phyloP scores from a whole-genome alignment of 2,329 filamentous ascomycete genomes.

The Monilinia fructigena region DNA sequence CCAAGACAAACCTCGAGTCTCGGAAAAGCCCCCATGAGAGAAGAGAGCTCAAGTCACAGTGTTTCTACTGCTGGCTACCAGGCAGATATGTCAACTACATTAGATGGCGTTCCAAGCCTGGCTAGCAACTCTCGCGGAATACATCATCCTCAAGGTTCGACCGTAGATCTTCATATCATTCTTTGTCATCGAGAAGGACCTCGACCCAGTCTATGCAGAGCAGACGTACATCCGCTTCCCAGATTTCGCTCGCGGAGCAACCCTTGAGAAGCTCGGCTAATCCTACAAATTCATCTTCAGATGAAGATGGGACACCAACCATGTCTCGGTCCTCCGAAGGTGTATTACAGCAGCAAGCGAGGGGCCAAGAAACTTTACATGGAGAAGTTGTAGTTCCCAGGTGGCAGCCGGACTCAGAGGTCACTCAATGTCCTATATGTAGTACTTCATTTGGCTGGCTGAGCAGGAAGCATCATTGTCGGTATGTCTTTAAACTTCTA shows the following conservation, averaged over 20 bases:
- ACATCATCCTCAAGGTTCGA: slow-evolving; percentile 15
- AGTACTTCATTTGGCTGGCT: slow-evolving; percentile 67
- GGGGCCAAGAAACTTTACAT: slow-evolving; percentile 10
- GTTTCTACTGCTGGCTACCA: slow-evolving; percentile 22
- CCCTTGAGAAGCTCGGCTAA: slow-evolving; percentile 4
- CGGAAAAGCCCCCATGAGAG: slow-evolving; percentile 22
- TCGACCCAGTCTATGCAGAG: slow-evolving; percentile 13
- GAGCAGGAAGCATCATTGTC: slow-evolving; percentile 89
- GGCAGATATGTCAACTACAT: slow-evolving; percentile 21
- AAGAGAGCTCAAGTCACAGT: slow-evolving; percentile 15
- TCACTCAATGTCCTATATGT: slow-evolving; percentile 82
- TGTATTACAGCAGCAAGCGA: slow-evolving; percentile 3
- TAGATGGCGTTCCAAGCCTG: slow-evolving; percentile 14
- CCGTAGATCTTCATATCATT: slow-evolving; percentile 23
- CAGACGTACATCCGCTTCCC: slow-evolving; percentile 14
- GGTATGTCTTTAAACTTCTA: slow-evolving; percentile 49
- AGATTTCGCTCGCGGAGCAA: background rate
- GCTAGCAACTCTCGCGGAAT: slow-evolving; percentile 19
- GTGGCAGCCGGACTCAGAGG: slow-evolving; percentile 89
- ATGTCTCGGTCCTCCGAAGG: slow-evolving; percentile 9
- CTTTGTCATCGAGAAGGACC: slow-evolving; percentile 20
- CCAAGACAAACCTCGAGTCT: slow-evolving; percentile 10
- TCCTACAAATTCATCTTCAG: slow-evolving; percentile 5
- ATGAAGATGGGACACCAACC: slow-evolving; percentile 18
- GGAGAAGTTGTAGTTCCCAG: slow-evolving; percentile 57